A percentile compares a stretch with the other conserved stretches of the same genome.
These are phyloP conservation scores for Leccinum fibrillosum DNA, from an alignment of 768 basidiomycete species.

Conservation along the genomic window DNA sequence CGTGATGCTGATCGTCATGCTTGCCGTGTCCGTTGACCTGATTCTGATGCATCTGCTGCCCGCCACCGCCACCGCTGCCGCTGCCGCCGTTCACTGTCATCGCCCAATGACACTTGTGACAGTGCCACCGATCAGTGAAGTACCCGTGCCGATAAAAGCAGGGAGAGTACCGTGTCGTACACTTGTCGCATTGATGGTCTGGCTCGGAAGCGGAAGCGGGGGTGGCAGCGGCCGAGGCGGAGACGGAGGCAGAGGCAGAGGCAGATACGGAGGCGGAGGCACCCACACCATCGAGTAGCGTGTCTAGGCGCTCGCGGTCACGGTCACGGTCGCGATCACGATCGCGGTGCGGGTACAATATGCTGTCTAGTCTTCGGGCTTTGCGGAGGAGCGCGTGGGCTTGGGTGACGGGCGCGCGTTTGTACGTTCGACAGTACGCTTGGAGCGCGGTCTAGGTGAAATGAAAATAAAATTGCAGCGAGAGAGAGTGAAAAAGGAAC, in stretches of 20 bases:
- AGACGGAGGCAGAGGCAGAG: neutral
- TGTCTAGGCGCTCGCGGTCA: neutral
- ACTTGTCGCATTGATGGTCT: constrained; percentile 51
- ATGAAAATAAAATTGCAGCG: neutral
- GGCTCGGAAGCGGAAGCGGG: constrained; percentile 9
- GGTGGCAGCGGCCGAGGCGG: neutral
- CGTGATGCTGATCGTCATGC: neutral
- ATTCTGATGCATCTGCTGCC: neutral
- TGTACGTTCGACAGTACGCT: constrained; percentile 82
- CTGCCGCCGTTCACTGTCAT: constrained; percentile 5
- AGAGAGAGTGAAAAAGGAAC: neutral
- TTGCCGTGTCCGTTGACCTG: neutral
- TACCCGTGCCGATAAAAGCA: constrained; percentile 56
- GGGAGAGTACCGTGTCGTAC: constrained; percentile 70
- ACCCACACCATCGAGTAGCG: neutral
- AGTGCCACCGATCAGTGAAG: constrained; percentile 31
- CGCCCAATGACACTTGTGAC: constrained; percentile 45
- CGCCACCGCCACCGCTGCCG: neutral
- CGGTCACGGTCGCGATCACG: neutral
- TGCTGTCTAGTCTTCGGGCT: constrained; percentile 76
- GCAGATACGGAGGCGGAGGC: neutral
- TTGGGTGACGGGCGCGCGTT: constrained; percentile 66
- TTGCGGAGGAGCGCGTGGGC: constrained; percentile 88
- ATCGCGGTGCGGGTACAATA: constrained; percentile 47
- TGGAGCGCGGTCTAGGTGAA: constrained; percentile 77